Evolutionary conservation across 78 protist genomes (phyloP).

Genomic region (Dictyostelium brefeldianum): DNA sequence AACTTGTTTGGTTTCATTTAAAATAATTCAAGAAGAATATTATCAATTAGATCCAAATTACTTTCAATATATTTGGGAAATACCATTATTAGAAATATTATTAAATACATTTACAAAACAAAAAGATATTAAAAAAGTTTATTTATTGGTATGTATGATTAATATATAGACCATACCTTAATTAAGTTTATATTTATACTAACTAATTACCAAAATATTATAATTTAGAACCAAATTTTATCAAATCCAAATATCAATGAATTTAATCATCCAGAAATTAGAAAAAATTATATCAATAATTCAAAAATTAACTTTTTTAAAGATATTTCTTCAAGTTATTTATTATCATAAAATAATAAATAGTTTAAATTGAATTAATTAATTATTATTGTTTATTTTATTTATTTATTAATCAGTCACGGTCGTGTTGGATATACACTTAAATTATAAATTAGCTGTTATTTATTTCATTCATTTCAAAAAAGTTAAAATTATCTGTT

Average conservation of each 20-base stretch:
- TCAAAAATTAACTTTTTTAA: slow-evolving; percentile 55
- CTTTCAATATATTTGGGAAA: slow-evolving; percentile 70
- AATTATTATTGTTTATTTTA: background rate
- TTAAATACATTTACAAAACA: slow-evolving; percentile 39
- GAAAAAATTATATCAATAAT: slow-evolving; percentile 16
- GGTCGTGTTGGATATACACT: too few species aligned
- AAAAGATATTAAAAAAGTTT: slow-evolving; percentile 42
- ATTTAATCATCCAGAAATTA: slow-evolving; percentile 45
- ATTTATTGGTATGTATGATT: slow-evolving; percentile 12
- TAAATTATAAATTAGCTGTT: too few species aligned
- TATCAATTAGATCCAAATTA: slow-evolving; percentile 38
- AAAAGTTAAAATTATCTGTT: too few species aligned
- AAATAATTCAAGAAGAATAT: slow-evolving; percentile 73
- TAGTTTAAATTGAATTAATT: too few species aligned
- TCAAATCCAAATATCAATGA: slow-evolving; percentile 51
- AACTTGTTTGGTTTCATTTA: slow-evolving; percentile 14
- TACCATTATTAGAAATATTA: slow-evolving; percentile 41
- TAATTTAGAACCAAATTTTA: slow-evolving; percentile 38
- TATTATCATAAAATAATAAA: slow-evolving; percentile 19
- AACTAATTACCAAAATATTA: too few species aligned
- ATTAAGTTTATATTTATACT: too few species aligned
- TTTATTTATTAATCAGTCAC: too few species aligned
- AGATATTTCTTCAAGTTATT: slow-evolving; percentile 12
- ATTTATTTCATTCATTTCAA: too few species aligned
- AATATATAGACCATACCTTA: too few species aligned